Evolutionary conservation across 306 rosid species (phyloP), one percentile per base, ranked within the genome.

Genomic region (Alnus rubra): DNA sequence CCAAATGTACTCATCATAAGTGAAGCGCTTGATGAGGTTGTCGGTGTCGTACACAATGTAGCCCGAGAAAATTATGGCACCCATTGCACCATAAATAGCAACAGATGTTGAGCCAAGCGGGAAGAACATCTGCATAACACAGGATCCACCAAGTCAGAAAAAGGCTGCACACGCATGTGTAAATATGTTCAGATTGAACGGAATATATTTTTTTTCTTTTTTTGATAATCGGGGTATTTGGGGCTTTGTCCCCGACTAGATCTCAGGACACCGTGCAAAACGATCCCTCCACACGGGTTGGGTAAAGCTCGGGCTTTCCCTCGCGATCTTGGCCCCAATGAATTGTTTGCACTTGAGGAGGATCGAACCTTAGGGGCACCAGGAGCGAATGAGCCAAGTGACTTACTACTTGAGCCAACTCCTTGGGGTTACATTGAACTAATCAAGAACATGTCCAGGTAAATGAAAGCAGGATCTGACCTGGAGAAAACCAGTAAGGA

Each of bases 1-100:
- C 83, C 97, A 95, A 69, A 94, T 94, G 86, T 94, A 92, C 77
- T 91, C 92, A 14, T 94, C 98, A 48, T 94, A 92, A 0, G 96
- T 90, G 74, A 89, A 91, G 58, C 97, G 94, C 86, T 94, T 92
- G 84, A 94, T 94, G 72, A 94, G 90, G 80, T 92, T 89, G 82
- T 91, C 92, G 0, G 98, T 94, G 85, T 92, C 98, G 23, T 92
- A 94, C 15, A 94, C 91, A 9, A 92, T 85, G 72, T 92, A 92
- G 9, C 97, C 98, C 15, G 95, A 87, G 90, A 92, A 94, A 45
- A 92, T 83, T 67, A 94, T 85, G 31, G 99, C 98, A 52, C 97
- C 89, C 6, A 87, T 48, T 54, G 87, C 98, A 74, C 98, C 96
- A 73, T 82, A 88, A 50, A 93, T 72, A 3, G 99, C 99, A 79